phyloP scores from a whole-genome alignment of 2,329 filamentous ascomycete species.

The Botrytis pseudocinerea region DNA sequence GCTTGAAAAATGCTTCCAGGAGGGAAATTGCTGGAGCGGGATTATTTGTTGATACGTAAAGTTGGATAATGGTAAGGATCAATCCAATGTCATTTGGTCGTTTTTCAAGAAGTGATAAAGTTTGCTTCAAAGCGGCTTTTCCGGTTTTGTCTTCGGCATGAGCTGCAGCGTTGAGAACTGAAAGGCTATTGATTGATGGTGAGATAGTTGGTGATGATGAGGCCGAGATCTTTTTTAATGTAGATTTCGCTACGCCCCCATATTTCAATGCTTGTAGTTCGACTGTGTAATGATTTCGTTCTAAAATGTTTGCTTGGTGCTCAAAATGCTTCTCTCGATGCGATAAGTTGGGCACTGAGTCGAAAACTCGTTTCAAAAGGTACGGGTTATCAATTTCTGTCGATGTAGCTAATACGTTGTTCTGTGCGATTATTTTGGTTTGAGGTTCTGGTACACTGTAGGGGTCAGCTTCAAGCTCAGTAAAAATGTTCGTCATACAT shows the following conservation, averaged over 20 bases:
- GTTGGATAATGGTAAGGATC: slow-evolving; percentile 75
- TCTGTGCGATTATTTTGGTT: slow-evolving; percentile 64
- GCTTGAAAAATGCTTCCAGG: slow-evolving; percentile 72
- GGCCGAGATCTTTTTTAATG: slow-evolving; percentile 47
- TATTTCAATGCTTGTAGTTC: slow-evolving; percentile 69
- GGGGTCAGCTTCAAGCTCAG: slow-evolving; percentile 37
- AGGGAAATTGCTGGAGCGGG: slow-evolving; percentile 71
- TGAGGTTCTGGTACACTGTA: slow-evolving; percentile 65
- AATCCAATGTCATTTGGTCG: slow-evolving; percentile 80
- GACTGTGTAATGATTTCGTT: slow-evolving; percentile 63
- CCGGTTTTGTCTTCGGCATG: slow-evolving; percentile 63
- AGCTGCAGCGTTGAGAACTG: slow-evolving; percentile 73
- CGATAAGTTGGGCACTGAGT: slow-evolving; percentile 53
- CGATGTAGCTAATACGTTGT: slow-evolving; percentile 57
- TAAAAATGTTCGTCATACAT: slow-evolving; percentile 41
- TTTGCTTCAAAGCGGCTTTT: slow-evolving; percentile 67
- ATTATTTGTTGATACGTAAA: slow-evolving; percentile 74
- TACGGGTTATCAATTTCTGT: slow-evolving; percentile 62
- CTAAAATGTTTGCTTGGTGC: slow-evolving; percentile 64
- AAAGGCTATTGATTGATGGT: slow-evolving; percentile 54
- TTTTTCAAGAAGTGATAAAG: slow-evolving; percentile 69
- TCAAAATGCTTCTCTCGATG: slow-evolving; percentile 67
- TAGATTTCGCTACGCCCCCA: slow-evolving; percentile 56
- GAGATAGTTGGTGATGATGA: slow-evolving; percentile 51
- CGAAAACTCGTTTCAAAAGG: slow-evolving; percentile 61